A percentile compares a stretch with the other conserved stretches of the same genome.
phyloP scores from a whole-genome alignment of 2,329 filamentous ascomycete species.

The Trichoderma sp. region DNA sequence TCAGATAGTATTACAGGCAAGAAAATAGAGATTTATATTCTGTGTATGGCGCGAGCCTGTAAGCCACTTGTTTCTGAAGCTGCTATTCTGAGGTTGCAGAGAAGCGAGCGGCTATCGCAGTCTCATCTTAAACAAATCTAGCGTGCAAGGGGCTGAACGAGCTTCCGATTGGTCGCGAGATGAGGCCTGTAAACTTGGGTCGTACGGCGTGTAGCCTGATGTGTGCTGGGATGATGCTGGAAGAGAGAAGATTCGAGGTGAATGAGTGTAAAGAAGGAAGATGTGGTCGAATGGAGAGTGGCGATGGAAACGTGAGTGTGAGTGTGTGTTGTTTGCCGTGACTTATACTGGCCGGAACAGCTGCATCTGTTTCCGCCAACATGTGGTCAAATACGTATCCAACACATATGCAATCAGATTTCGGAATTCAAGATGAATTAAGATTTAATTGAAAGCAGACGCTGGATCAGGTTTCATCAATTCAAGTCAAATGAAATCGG shows the following conservation, averaged over 20 bases:
- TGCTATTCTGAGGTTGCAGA: conserved; percentile 17
- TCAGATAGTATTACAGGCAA: no score
- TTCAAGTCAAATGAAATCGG: no score
- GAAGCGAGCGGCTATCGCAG: conserved; percentile 20
- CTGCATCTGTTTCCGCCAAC: no score
- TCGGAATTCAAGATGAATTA: no score
- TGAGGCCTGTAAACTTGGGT: background rate
- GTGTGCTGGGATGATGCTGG: background rate
- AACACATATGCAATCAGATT: no score
- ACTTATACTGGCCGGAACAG: no score
- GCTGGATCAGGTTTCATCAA: no score
- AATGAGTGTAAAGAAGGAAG: no score
- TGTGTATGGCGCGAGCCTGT: background rate
- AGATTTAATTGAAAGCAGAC: no score
- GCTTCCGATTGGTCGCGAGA: conserved; percentile 2
- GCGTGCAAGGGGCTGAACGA: conserved; percentile 8
- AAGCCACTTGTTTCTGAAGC: background rate
- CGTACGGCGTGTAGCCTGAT: background rate
- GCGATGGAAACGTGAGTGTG: background rate
- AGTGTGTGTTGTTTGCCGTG: background rate
- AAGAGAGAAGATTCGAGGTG: background rate
- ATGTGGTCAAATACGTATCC: no score
- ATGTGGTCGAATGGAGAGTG: background rate
- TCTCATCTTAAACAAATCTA: conserved; percentile 14
- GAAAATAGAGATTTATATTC: no score